These are phyloP conservation scores for Berberis vulgaris DNA, from an alignment of 164 flowering plant genomes.

Conservation along the genomic window DNA sequence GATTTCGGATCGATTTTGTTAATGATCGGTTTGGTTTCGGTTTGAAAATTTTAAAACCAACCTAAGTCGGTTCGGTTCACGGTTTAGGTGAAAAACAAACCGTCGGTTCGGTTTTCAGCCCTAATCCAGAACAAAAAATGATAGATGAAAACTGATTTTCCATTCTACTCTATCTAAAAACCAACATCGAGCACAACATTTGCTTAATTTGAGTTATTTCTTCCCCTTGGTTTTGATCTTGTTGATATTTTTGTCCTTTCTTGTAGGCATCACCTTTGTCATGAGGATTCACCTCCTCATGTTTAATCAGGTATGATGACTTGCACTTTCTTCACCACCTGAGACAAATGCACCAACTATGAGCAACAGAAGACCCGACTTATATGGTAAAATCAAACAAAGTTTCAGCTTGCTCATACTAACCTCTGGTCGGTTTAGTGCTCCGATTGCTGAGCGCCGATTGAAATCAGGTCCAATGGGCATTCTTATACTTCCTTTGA, in stretches of 20 bases:
- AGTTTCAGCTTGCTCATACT: slow-evolving; percentile 9
- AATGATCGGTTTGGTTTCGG: too few species aligned
- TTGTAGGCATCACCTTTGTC: slow-evolving; percentile 25
- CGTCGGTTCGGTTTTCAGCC: too few species aligned
- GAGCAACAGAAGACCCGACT: background rate
- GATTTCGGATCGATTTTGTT: too few species aligned
- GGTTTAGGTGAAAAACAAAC: too few species aligned
- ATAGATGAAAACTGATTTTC: too few species aligned
- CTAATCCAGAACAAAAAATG: too few species aligned
- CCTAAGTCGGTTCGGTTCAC: too few species aligned
- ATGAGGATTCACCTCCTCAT: slow-evolving; percentile 55
- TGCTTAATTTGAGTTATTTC: too few species aligned
- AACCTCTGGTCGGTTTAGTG: slow-evolving; percentile 71
- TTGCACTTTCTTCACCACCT: slow-evolving; percentile 82
- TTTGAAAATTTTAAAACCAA: too few species aligned
- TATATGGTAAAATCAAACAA: background rate
- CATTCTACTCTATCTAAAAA: too few species aligned
- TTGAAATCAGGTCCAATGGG: slow-evolving; percentile 96
- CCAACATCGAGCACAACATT: too few species aligned
- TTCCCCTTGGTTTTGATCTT: slow-evolving; percentile 4
- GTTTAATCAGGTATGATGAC: slow-evolving; percentile 63
- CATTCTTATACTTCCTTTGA: slow-evolving; percentile 67
- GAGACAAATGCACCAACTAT: slow-evolving; percentile 13
- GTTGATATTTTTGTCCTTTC: slow-evolving; percentile 11
- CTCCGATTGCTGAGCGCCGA: slow-evolving; percentile 56